phyloP scores from a whole-genome alignment of 2,329 filamentous ascomycete species.

The Colletotrichum sp. region DNA sequence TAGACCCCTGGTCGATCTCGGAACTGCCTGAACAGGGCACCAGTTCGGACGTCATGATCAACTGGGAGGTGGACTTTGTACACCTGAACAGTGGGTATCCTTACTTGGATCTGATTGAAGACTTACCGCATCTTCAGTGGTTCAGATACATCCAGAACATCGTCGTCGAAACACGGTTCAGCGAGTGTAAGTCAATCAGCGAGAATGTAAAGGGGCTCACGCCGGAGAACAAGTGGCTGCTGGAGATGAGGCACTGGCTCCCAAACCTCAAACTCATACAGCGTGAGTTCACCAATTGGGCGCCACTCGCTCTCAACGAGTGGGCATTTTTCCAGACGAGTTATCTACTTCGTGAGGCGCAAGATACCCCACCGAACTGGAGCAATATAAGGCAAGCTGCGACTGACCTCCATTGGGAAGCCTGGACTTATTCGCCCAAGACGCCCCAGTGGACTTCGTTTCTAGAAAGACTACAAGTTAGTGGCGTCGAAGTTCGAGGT shows the following conservation, averaged over 20 bases:
- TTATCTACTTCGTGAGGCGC: not conserved
- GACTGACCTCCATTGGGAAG: not conserved
- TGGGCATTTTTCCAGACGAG: not conserved
- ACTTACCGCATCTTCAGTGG: not conserved
- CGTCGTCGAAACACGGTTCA: not conserved
- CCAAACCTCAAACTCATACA: not conserved
- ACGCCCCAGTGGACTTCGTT: not conserved
- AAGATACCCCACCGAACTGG: not conserved
- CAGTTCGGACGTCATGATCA: not conserved
- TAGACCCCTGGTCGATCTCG: not conserved
- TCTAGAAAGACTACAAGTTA: not conserved
- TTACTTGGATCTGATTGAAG: not conserved
- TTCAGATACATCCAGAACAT: not conserved
- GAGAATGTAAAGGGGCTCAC: not conserved
- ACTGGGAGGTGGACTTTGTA: not conserved
- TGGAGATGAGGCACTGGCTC: not conserved
- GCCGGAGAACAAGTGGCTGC: not conserved
- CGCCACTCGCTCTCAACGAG: not conserved
- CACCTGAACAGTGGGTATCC: not conserved
- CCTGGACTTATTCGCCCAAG: not conserved
- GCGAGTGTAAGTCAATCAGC: not conserved
- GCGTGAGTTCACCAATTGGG: not conserved
- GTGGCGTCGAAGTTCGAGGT: not conserved
- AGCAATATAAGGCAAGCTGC: not conserved
- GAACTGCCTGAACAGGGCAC: not conserved